phyloP scores from a whole-genome alignment of 2,329 filamentous ascomycete genomes.

The Cordyceps tenuipes region DNA sequence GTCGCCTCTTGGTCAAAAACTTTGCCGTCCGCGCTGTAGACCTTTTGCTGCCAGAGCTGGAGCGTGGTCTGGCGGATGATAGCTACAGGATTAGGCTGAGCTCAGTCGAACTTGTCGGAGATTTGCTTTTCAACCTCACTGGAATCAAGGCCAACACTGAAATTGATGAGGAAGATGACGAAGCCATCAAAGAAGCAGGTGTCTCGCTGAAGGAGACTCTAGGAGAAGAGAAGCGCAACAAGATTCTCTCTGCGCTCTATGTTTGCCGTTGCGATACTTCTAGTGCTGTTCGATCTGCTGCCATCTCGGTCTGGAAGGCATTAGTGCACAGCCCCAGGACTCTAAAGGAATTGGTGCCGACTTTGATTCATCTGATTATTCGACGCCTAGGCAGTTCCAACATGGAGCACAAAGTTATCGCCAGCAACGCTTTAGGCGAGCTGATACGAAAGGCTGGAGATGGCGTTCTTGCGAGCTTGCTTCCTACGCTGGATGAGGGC shows the following conservation, averaged over 20 bases:
- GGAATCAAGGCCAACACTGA: conserved; percentile 77
- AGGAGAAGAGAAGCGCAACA: conserved; percentile 93
- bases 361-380: conserved; percentile 90
- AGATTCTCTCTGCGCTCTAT: conserved; percentile 92
- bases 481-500: conserved; percentile 89
- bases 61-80: conserved; percentile 93
- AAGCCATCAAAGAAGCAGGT: conserved; percentile 73
- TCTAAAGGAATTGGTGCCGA: conserved; percentile 91
- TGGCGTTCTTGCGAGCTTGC: conserved; percentile 74
- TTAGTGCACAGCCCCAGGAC: conserved; percentile 86
- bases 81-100: conserved; percentile 96
- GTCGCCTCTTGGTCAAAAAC: conserved; percentile 93
- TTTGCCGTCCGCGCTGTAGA: conserved; percentile 94
- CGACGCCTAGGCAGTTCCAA: conserved; percentile 88
- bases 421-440: conserved; percentile 91
- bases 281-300: conserved; percentile 78
- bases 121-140: conserved; percentile 94
- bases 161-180: conserved; percentile 68
- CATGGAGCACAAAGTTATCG: conserved; percentile 98
- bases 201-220: conserved; percentile 90
- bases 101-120: conserved; percentile 94
- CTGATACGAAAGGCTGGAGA: conserved; percentile 96
- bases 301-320: conserved; percentile 93
- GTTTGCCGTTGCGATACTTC: conserved; percentile 97
- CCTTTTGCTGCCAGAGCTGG: conserved; percentile 84